These are phyloP conservation scores for Wallacemonas rigidus DNA, from an alignment of 208 protist species.

Conservation along the genomic window DNA sequence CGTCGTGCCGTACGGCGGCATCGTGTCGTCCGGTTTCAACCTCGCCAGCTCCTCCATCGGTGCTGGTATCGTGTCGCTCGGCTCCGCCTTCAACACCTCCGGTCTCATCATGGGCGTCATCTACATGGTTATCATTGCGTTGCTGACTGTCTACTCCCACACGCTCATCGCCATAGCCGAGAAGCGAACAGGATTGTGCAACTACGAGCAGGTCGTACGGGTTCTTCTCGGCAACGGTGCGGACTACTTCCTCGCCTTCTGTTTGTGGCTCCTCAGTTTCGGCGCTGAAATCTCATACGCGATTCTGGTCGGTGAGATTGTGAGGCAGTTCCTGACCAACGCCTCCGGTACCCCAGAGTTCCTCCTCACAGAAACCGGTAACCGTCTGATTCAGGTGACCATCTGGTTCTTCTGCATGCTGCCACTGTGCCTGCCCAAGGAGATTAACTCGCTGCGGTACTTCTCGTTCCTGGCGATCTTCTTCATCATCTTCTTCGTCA, in stretches of 20 bases:
- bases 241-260: slow-evolving; percentile 58
- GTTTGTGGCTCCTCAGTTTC: slow-evolving; percentile 57
- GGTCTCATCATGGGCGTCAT: slow-evolving; percentile 65
- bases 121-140: slow-evolving; percentile 58
- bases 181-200: slow-evolving; percentile 43
- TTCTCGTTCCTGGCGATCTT: slow-evolving; percentile 58
- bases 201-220: slow-evolving; percentile 57
- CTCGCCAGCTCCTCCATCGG: slow-evolving; percentile 64
- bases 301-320: slow-evolving; percentile 49
- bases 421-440: slow-evolving; percentile 73
- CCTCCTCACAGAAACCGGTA: slow-evolving; percentile 33
- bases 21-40: slow-evolving; percentile 61
- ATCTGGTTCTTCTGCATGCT: slow-evolving; percentile 78
- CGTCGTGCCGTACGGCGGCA: slow-evolving; percentile 63
- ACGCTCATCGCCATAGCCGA: slow-evolving; percentile 37
- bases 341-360: slow-evolving; percentile 30
- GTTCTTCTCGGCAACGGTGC: slow-evolving; percentile 42
- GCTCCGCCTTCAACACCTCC: slow-evolving; percentile 45
- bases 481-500: slow-evolving; percentile 78
- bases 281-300: slow-evolving; percentile 62
- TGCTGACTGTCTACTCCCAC: slow-evolving; percentile 62
- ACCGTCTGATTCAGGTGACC: slow-evolving; percentile 44
- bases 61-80: slow-evolving; percentile 70
- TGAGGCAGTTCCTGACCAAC: slow-evolving; percentile 47
- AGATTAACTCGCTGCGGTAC: slow-evolving; percentile 84